Base-by-base conservation (phyloP, 257 asterid species). In the Nyctanthes arbortristis region DNA sequence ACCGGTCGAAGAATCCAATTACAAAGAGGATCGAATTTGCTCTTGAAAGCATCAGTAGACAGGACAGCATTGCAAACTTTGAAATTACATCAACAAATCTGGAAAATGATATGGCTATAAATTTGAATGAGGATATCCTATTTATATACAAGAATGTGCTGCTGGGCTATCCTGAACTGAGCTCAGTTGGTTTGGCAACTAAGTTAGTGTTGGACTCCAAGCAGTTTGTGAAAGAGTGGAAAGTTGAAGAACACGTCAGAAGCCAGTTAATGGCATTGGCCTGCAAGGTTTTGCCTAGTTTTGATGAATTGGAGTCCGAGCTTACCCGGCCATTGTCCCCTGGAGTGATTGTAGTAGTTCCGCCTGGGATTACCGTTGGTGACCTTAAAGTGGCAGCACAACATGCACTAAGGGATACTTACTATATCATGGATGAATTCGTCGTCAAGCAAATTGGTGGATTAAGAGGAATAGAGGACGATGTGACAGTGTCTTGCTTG, bases 221-320 rank as follows among this genome's bases (percentile, higher is more conserved):
- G 33, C 77, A 68, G 27, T 86, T 89, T 63, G 80, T 80, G 76
- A 92, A 89, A 61, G 85, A 79, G 11, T 89, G 88, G 91, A 69
- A 67, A 16, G 24, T 45, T 27, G 73, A 55, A 49, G 74, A 72
- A 52, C 78, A 56, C 45, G 63, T 58, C 4, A 45, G 4, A 35
- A 66, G 64, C 34, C 69, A 72, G 9, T 14, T 67, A 0, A 79
- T 89, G 88, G 54, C 74, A 33, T 40, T 89, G 73, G 55, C 56
- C 7, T 92, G 96, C 71, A 77, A 82, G 77, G 83, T 92, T 18
- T 57, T 92, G 54, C 98, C 96, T 0, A 86, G 87, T 79, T 92
- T 92, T 55, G 88, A 83, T 62, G 98, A 92, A 86, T 29, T 89
- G 74, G 92, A 86, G 76, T 79, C 80, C 0, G 87, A 80, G 63